Evolutionary conservation across 2,329 filamentous ascomycete genomes (phyloP), one percentile per base, ranked within the genome.

Genomic region (Didymella arachidicola): DNA sequence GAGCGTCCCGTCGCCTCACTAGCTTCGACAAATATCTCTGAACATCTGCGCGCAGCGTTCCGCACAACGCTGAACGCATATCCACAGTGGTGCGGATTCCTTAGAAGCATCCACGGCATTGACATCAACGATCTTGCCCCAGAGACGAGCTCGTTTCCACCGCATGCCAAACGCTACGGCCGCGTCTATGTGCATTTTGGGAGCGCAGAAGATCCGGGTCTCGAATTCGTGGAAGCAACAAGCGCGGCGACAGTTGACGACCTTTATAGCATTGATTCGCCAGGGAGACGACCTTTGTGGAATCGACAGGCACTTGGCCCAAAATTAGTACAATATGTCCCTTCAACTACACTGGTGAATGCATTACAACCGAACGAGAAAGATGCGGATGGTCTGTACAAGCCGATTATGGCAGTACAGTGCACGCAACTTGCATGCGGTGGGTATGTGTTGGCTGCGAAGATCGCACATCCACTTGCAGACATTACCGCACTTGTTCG

Each of bases 391-490:
- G 52, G 51, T 22, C 18, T 53, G 32, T 32, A 42, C 51, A 56
- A 53, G 27, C 52, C 59, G 10, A 56, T 43, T 39, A 59, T 62
- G 59, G 59, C 55, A 32, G 25, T 62, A 1, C 55, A 59, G 44
- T 56, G 38, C 48, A 62, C 59, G 27, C 32, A 16, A 12, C 32
- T 62, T 19, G 38, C 55, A 50, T 41, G 38, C n/a, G 59, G 55
- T 57, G 55, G 59, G 7, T 25, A 49, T 29, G 52, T 55, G 4
- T 29, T 62, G 3, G 51, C 52, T 30, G 52, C 22, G 16, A 59
- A 59, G 27, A 59, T 42, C 2, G 59, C 59, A 10, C 55, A 62
- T 59, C 55, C 59, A 14, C 27, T 59, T 34, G 59, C 59, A 14
- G 55, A 62, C 11, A 62, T 62, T 22, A 30, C 59, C 1, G 46